These are phyloP conservation scores for Pythium dissotocum DNA, from an alignment of 352 stramenopile genomes.

Conservation along the genomic window DNA sequence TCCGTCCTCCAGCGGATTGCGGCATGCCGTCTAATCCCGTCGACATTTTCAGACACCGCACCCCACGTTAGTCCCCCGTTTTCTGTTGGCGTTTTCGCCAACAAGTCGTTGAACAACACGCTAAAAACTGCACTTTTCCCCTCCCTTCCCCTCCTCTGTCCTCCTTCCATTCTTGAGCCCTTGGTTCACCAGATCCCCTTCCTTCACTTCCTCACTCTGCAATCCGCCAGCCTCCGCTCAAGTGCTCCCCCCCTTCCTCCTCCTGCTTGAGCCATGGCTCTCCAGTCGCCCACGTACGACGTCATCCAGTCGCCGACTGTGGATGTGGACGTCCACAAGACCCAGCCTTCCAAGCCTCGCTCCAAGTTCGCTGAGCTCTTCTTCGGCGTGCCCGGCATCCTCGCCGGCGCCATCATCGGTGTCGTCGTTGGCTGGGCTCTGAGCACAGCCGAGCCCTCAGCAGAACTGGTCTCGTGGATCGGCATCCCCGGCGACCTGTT, in stretches of 20 bases:
- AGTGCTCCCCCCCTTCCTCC: background rate
- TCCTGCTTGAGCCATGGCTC: background rate
- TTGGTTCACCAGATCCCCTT: background rate
- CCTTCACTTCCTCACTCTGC: conserved; percentile 1
- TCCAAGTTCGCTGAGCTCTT: conserved; percentile 23
- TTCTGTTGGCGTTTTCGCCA: conserved; percentile 6
- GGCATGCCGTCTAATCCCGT: background rate
- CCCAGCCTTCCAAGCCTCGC: background rate
- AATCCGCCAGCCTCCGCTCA: conserved; percentile 8
- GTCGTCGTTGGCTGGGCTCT: conserved; percentile 16
- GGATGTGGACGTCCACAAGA: background rate
- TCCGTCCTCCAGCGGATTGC: conserved; percentile 4
- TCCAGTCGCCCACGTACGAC: conserved; percentile 21
- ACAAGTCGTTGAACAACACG: conserved; percentile 11
- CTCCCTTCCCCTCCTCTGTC: background rate
- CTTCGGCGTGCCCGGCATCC: conserved; percentile 25
- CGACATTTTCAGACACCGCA: background rate
- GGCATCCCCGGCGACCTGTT: conserved; percentile 44
- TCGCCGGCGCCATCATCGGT: conserved; percentile 24
- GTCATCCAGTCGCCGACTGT: conserved; percentile 19
- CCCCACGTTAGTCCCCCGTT: background rate
- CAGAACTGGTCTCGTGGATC: conserved; percentile 32
- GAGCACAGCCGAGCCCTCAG: conserved; percentile 14
- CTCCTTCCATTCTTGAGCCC: conserved; percentile 8
- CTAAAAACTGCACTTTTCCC: conserved; percentile 8